These are phyloP conservation scores for Dittrichia graveolens DNA, from an alignment of 129 eudicot species.

Conservation along the genomic window DNA sequence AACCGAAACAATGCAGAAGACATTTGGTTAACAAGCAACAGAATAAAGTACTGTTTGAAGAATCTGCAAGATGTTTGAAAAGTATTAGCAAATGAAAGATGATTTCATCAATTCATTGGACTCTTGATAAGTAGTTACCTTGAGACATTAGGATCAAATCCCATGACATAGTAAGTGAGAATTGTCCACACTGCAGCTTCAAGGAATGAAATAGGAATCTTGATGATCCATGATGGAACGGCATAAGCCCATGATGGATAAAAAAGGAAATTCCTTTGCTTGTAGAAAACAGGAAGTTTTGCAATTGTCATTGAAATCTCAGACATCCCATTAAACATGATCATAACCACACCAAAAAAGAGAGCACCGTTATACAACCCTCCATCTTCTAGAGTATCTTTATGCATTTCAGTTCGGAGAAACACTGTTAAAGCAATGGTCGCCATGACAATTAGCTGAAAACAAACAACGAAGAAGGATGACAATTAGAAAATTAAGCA, in stretches of 20 bases:
- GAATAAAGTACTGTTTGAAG: slow-evolving; percentile 44
- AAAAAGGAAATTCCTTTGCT: slow-evolving; percentile 81
- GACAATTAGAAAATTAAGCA: slow-evolving; percentile 11
- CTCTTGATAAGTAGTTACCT: slow-evolving; percentile 43
- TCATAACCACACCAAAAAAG: slow-evolving; percentile 37
- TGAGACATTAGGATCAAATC: slow-evolving; percentile 72
- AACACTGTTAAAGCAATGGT: slow-evolving; percentile 59
- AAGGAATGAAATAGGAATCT: slow-evolving; percentile 57
- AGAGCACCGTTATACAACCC: slow-evolving; percentile 47
- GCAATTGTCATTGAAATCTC: slow-evolving; percentile 72
- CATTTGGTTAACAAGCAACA: slow-evolving; percentile 49
- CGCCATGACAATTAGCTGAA: slow-evolving; percentile 54
- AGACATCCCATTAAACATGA: slow-evolving; percentile 69
- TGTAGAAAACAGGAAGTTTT: slow-evolving; percentile 84
- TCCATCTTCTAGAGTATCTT: slow-evolving; percentile 43
- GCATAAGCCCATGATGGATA: slow-evolving; percentile 81
- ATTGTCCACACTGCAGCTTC: slow-evolving; percentile 63
- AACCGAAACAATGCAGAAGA: slow-evolving; percentile 56
- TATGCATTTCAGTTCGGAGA: slow-evolving; percentile 62
- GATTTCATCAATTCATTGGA: not conserved
- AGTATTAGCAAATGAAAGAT: slow-evolving; percentile 21
- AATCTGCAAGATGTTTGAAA: slow-evolving; percentile 48
- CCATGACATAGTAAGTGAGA: slow-evolving; percentile 68
- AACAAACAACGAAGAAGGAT: slow-evolving; percentile 3
- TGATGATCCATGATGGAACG: slow-evolving; percentile 68